Base-by-base conservation (phyloP, 2,329 filamentous ascomycete genomes). In the Pseudocercospora fuligena region DNA sequence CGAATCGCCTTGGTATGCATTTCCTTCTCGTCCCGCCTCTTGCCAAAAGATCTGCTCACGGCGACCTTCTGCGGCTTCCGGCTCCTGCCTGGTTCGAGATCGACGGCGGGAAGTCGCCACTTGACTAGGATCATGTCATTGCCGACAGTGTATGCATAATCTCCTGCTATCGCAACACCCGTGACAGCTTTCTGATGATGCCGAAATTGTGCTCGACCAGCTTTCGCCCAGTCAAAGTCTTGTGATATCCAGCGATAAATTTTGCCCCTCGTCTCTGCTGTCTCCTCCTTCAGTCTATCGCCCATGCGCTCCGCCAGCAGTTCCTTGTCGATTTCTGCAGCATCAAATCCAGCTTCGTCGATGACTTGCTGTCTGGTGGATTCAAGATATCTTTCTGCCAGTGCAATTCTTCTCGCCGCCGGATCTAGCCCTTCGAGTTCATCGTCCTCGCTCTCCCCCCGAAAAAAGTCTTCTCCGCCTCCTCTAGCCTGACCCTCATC, bases 381-480 rank as follows among this genome's bases (percentile, higher is more conserved):
- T 63, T 97, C 91, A 63, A 99, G 86, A 78, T 99, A 98, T 74
- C 92, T 89, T 81, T 98, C 93, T 31, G 95, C 95, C 29, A 99
- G 86, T 71, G 92, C 89, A 75, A 97, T 81, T 73, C 95, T 87
- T 79, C 92, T 90, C 77, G 97, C 93, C 40, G 93, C 94, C 1
- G 91, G 93, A 23, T 95, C 98, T 82, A 98, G 94, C 70, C 88
- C 88, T 69, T 93, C 92, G 68, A 88, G 88, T n/a, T 90, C 91
- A 1, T 90, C 92, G 36, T 85, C 85, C 27, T 87, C 88, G 12
- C 79, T 79, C 27, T 82, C 80, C 25, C 77, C 82, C 43, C 82
- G 82, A 21, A 73, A 74, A 25, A 81, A 82, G 49, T 80, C 79
- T 12, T 78, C 75, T 1, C 69, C 67, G 5, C 51, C 51, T 4